A percentile compares a stretch with the other conserved stretches of the same genome.
These are phyloP conservation scores for Hanseniaspora vineae DNA, from an alignment of 805 yeast species.

Conservation along the genomic window DNA sequence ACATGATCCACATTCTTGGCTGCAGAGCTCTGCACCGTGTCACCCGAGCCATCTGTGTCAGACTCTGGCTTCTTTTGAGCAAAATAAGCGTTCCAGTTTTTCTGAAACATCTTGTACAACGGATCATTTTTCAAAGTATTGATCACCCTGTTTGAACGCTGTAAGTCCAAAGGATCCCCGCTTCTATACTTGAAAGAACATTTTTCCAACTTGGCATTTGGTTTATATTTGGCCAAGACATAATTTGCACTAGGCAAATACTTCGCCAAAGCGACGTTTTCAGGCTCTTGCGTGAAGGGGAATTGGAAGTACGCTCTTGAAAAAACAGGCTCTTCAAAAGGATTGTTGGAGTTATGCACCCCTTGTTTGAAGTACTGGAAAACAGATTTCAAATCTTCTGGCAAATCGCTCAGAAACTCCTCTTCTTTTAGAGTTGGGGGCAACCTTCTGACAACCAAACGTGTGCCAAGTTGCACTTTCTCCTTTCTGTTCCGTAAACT, in stretches of 20 bases:
- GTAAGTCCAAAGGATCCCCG: neutral
- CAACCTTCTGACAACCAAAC: slow-evolving; percentile 28
- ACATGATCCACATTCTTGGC: slow-evolving; percentile 12
- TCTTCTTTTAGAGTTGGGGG: slow-evolving; percentile 30
- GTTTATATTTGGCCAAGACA: neutral
- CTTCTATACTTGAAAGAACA: neutral
- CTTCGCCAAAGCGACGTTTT: neutral
- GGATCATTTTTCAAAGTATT: neutral
- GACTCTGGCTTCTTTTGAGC: neutral
- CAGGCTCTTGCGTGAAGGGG: slow-evolving; percentile 13
- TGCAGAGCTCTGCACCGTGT: neutral
- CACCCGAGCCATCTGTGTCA: neutral
- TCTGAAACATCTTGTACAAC: neutral
- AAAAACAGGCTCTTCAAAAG: slow-evolving; percentile 26
- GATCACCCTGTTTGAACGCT: neutral
- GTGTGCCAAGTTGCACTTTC: slow-evolving; percentile 5
- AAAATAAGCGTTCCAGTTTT: neutral
- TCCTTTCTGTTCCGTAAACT: neutral
- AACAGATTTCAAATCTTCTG: slow-evolving; percentile 18
- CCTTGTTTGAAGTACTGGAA: slow-evolving; percentile 21
- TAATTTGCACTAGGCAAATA: neutral
- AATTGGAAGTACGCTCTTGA: slow-evolving; percentile 34
- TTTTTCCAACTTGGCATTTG: neutral
- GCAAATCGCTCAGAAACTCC: slow-evolving; percentile 21
- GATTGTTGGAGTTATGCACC: slow-evolving; percentile 10